Evolutionary conservation across 2,329 filamentous ascomycete species (phyloP).

Genomic region (Lomentospora prolificans): DNA sequence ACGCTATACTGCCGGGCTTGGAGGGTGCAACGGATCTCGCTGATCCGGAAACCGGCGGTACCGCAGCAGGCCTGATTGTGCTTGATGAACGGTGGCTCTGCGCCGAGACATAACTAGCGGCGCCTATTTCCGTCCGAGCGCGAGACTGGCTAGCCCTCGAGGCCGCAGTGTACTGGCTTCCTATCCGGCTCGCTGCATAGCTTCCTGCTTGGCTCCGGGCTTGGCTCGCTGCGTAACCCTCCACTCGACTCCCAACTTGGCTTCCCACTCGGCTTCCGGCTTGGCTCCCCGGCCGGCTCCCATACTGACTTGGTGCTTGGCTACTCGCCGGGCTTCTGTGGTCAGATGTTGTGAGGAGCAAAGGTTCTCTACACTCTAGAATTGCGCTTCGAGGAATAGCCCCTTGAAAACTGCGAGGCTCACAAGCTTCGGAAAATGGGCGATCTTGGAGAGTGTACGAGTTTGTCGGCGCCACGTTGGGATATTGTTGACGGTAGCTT

Average conservation of each 20-base stretch:
- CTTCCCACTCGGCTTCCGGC: conserved; percentile 10
- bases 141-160: not conserved
- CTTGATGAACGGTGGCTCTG: conserved; percentile 27
- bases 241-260: not conserved
- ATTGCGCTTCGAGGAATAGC: not conserved
- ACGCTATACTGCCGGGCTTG: not conserved
- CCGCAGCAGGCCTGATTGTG: conserved; percentile 16
- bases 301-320: not conserved
- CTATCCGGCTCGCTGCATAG: not conserved
- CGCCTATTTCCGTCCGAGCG: conserved; percentile 24
- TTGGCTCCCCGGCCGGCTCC: not conserved
- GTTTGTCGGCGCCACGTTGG: not conserved
- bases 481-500: not conserved
- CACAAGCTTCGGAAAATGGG: not conserved
- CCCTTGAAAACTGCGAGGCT: not conserved
- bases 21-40: not conserved
- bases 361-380: not conserved
- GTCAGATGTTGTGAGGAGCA: not conserved
- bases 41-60: not conserved
- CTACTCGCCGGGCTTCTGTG: not conserved
- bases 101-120: conserved; percentile 31
- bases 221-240: not conserved
- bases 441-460: not conserved
- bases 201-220: not conserved
- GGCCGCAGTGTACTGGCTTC: conserved; percentile 18